Percentiles rank a stretch among this genome's conserved stretches.
Conservation (phyloP, 1,284 basidiomycete species). For the Fomitopsis palustris region DNA sequence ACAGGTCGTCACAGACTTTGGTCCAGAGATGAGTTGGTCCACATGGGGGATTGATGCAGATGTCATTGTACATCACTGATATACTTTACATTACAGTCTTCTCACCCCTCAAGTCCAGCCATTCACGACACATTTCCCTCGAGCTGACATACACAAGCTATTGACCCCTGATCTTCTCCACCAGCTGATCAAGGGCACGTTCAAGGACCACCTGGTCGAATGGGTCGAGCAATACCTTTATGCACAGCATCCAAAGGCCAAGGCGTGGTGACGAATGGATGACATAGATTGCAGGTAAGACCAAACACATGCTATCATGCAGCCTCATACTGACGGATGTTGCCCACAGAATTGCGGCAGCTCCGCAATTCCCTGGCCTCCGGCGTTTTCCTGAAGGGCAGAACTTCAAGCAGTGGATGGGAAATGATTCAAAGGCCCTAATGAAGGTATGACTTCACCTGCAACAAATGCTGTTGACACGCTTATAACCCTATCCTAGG, state of each 20-base stretch:
- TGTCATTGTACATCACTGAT: neutral
- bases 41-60: too few relatives aligned
- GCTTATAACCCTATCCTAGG: slow-evolving; percentile 7
- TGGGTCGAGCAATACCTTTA: slow-evolving; percentile 19
- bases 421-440: slow-evolving; percentile 16
- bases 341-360: slow-evolving; percentile 12
- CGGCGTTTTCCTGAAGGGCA: too few relatives aligned
- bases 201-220: slow-evolving; percentile 22
- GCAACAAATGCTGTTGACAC: neutral
- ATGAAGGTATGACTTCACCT: slow-evolving; percentile 17
- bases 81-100: neutral
- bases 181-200: slow-evolving; percentile 26
- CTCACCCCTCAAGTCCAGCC: slow-evolving; percentile 5
- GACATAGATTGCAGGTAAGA: slow-evolving; percentile 21
- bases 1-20: too few relatives aligned
- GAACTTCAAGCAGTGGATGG: too few relatives aligned
- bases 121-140: slow-evolving; percentile 23
- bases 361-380: too few relatives aligned
- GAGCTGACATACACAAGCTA: slow-evolving; percentile 23
- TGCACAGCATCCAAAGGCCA: slow-evolving; percentile 5
- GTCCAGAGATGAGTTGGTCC: too few relatives aligned
- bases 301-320: neutral
- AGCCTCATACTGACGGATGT: neutral
- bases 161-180: slow-evolving; percentile 25
- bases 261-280: slow-evolving; percentile 7